Percentiles rank a stretch among this genome's conserved stretches.
phyloP scores from a whole-genome alignment of 495 filamentous ascomycete species.

The Glarea lozoyensis region DNA sequence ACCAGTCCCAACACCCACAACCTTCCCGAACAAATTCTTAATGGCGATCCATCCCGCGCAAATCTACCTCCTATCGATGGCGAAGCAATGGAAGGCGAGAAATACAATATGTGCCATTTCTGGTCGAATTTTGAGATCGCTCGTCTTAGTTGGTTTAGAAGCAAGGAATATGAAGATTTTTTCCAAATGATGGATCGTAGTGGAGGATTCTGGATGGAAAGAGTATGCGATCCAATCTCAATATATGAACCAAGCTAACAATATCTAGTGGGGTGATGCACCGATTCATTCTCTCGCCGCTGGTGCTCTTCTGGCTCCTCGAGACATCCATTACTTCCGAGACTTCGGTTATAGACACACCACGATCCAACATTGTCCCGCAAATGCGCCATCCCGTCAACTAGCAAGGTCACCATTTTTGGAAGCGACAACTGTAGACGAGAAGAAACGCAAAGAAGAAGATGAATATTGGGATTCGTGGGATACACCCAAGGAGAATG shows the following conservation, averaged over 20 bases:
- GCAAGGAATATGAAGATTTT: constrained; percentile 94
- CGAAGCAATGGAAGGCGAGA: constrained; percentile 94
- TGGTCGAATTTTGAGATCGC: constrained; percentile 99
- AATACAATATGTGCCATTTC: constrained; percentile 99
- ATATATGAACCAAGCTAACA: constrained; percentile 23
- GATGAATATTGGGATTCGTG: constrained; percentile 92
- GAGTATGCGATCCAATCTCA: constrained; percentile 48
- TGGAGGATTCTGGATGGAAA: constrained; percentile 98
- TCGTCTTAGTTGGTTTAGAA: constrained; percentile 87
- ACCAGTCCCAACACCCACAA: constrained; percentile 59
- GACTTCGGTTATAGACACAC: constrained; percentile 98
- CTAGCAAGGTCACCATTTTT: constrained; percentile 72
- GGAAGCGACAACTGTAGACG: constrained; percentile 76
- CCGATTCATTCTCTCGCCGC: constrained; percentile 97
- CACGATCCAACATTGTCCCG: constrained; percentile 97
- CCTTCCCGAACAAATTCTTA: constrained; percentile 76
- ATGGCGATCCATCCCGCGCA: constrained; percentile 63
- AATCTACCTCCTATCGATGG: constrained; percentile 73
- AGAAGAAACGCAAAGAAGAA: constrained; percentile 83
- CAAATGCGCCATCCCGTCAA: constrained; percentile 89
- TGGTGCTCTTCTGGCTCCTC: constrained; percentile 70
- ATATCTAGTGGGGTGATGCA: constrained; percentile 88
- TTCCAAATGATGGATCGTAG: constrained; percentile 99
- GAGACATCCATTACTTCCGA: constrained; percentile 97
- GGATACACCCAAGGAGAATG: constrained; percentile 87